Conservation (phyloP, 2,329 filamentous ascomycete genomes). For the Rhynchosporium agropyri region DNA sequence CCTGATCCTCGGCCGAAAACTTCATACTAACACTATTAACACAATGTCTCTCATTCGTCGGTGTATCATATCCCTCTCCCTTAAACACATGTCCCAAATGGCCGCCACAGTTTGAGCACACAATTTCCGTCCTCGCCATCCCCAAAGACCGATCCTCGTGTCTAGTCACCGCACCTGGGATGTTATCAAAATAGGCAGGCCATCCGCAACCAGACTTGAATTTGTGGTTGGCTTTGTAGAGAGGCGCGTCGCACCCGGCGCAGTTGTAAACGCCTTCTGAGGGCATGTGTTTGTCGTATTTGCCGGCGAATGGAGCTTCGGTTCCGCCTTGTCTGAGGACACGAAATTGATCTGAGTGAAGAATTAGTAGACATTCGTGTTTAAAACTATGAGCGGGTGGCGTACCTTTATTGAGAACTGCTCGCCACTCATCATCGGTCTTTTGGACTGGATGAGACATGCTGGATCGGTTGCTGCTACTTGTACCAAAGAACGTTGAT, state of each 20-base stretch:
- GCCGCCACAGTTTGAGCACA: conserved; percentile 91
- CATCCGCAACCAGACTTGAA: conserved; percentile 97
- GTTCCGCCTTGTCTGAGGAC: conserved; percentile 92
- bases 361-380: conserved; percentile 40
- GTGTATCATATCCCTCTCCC: conserved; percentile 79
- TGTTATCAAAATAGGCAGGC: conserved; percentile 96
- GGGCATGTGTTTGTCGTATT: conserved; percentile 86
- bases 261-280: conserved; percentile 80
- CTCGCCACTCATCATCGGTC: conserved; percentile 83
- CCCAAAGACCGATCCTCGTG: conserved; percentile 77
- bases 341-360: conserved; percentile 81
- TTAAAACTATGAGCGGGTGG: background rate
- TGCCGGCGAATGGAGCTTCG: conserved; percentile 76
- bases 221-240: conserved; percentile 93
- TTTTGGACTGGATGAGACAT: conserved; percentile 83
- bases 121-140: conserved; percentile 89
- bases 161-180: conserved; percentile 85
- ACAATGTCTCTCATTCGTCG: conserved; percentile 95
- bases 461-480: conserved; percentile 53
- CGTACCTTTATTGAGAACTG: conserved; percentile 72
- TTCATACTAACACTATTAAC: conserved; percentile 92
- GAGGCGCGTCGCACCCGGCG: conserved; percentile 80
- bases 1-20: conserved; percentile 70
- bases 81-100: conserved; percentile 92
- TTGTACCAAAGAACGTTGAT: conserved; percentile 70